Conservation (phyloP, 202 grass and related monocot genomes). For the Elaeis oleifera region DNA sequence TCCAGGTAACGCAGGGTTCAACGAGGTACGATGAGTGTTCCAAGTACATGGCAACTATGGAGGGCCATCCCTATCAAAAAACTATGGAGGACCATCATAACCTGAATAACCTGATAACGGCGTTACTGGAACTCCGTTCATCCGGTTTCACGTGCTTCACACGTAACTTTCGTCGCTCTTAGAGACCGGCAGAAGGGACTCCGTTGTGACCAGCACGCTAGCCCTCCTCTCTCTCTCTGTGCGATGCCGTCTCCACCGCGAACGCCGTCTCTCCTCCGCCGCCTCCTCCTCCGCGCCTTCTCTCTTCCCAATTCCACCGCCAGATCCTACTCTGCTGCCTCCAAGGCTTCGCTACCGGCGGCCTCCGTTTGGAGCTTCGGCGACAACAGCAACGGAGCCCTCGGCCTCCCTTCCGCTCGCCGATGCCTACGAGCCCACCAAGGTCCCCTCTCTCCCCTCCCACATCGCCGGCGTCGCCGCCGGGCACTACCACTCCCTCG, state of each 20-base stretch:
- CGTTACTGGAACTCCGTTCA: too few species aligned
- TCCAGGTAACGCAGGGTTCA: too few species aligned
- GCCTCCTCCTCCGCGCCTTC: constrained; percentile 2
- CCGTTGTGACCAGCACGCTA: too few species aligned
- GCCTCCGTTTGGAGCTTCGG: constrained; percentile 70
- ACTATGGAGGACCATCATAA: too few species aligned
- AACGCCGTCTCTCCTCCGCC: too few species aligned
- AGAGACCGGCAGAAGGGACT: too few species aligned
- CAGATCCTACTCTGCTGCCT: constrained; percentile 14
- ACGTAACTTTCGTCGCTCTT: too few species aligned
- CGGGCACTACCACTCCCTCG: constrained; percentile 91
- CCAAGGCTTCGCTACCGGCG: not conserved
- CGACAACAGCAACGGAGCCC: constrained; percentile 70
- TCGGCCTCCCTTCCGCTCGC: constrained; percentile 39
- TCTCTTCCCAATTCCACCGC: constrained; percentile 7
- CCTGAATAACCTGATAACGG: too few species aligned
- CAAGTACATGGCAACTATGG: too few species aligned
- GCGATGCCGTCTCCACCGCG: constrained; percentile 1
- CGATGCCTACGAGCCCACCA: constrained; percentile 57
- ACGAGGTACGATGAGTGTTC: too few species aligned
- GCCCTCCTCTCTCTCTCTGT: not conserved
- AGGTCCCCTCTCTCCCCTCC: constrained; percentile 49
- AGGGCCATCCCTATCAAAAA: too few species aligned
- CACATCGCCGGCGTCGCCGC: constrained; percentile 33
- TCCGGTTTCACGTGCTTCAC: too few species aligned